These are phyloP conservation scores for Quercus cerris DNA, from an alignment of 306 rosid species.

Conservation along the genomic window DNA sequence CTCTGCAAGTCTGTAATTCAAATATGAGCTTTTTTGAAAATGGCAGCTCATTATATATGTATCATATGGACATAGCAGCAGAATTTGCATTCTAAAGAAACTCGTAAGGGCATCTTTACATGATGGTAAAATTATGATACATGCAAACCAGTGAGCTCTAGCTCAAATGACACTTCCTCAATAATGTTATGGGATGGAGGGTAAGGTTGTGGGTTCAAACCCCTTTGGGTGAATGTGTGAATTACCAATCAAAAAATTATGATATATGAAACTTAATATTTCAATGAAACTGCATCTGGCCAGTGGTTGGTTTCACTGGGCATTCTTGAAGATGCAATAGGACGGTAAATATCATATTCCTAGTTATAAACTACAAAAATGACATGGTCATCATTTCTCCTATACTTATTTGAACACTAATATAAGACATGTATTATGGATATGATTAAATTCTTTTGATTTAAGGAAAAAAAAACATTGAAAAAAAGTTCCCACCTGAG, in stretches of 20 bases:
- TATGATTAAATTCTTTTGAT: constrained; percentile 6
- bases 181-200: too few species aligned
- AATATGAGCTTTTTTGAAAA: background rate
- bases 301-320: background rate
- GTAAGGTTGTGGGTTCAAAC: too few species aligned
- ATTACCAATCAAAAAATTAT: background rate
- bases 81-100: background rate
- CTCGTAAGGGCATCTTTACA: background rate
- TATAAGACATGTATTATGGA: background rate
- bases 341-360: background rate
- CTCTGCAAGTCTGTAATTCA: constrained; percentile 62
- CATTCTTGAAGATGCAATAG: background rate
- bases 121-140: background rate
- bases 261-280: background rate
- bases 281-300: constrained; percentile 8
- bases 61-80: background rate
- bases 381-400: background rate
- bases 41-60: constrained; percentile 14
- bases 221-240: too few species aligned
- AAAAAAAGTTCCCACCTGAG: constrained; percentile 56
- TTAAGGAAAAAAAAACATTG: background rate
- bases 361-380: background rate
- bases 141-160: too few species aligned
- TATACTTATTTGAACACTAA: background rate
- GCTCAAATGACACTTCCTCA: too few species aligned